Evolutionary conservation across 768 basidiomycete species (phyloP).

Genomic region (Tylopilus felleus): DNA sequence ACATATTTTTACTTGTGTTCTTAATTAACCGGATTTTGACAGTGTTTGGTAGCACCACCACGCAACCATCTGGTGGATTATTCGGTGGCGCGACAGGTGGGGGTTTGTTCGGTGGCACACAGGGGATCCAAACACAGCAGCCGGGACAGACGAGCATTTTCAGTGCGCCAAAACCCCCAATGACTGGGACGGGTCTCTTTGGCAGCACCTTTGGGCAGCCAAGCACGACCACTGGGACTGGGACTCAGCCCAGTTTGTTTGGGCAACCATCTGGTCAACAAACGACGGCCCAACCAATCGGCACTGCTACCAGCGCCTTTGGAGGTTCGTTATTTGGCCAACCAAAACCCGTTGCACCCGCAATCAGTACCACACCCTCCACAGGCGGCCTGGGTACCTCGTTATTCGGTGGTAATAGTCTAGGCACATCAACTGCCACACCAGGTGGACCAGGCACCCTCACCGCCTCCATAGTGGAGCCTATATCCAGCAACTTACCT

Average conservation of each 20-base stretch:
- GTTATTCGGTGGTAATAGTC: conserved; percentile 38
- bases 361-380: conserved; percentile 43
- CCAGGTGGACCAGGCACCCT: conserved; percentile 57
- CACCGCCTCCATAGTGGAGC: conserved; percentile 86
- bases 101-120: conserved; percentile 35
- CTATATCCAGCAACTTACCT: conserved; percentile 67
- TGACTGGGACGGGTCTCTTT: conserved; percentile 41
- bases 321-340: conserved; percentile 47
- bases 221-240: conserved; percentile 27
- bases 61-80: conserved; percentile 31
- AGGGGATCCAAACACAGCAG: conserved; percentile 39
- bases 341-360: conserved; percentile 47
- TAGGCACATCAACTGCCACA: conserved; percentile 40
- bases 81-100: conserved; percentile 37
- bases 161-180: conserved; percentile 30
- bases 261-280: conserved; percentile 50
- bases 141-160: conserved; percentile 29
- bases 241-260: conserved; percentile 43
- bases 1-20: background rate
- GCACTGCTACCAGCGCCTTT: conserved; percentile 32
- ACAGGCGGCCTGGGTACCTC: conserved; percentile 35
- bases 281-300: conserved; percentile 36
- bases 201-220: conserved; percentile 48
- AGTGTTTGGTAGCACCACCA: conserved; percentile 38
- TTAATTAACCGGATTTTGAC: conserved; percentile 8